Conservation (phyloP, 768 basidiomycete genomes). For the Lactarius quietus region DNA sequence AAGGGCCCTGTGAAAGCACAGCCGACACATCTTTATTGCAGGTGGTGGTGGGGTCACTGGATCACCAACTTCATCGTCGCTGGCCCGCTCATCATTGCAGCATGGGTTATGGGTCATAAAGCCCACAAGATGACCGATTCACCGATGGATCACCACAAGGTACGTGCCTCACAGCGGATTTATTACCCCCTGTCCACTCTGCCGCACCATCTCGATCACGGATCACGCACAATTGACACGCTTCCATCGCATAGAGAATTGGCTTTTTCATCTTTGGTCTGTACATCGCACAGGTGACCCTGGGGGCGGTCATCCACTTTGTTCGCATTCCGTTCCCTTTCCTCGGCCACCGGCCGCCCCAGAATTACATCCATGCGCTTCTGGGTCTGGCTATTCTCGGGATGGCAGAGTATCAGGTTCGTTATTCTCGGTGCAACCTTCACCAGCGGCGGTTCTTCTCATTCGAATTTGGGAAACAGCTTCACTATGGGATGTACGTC, state of each 20-base stretch:
- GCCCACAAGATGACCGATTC: background rate
- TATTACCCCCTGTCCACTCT: background rate
- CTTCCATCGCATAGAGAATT: slow-evolving; percentile 38
- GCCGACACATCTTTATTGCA: background rate
- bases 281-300: slow-evolving; percentile 46
- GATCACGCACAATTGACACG: background rate
- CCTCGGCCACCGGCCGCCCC: slow-evolving; percentile 36
- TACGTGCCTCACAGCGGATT: slow-evolving; percentile 8
- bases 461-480: background rate
- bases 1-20: background rate
- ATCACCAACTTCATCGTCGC: slow-evolving; percentile 33
- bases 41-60: slow-evolving; percentile 20
- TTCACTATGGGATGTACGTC: slow-evolving; percentile 15
- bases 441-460: background rate
- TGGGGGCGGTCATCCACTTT: slow-evolving; percentile 52
- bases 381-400: slow-evolving; percentile 54
- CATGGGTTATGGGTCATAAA: slow-evolving; percentile 40
- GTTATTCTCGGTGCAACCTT: slow-evolving; percentile 9
- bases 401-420: slow-evolving; percentile 46
- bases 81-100: slow-evolving; percentile 51
- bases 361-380: slow-evolving; percentile 42
- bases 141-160: slow-evolving; percentile 41
- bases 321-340: slow-evolving; percentile 43
- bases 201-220: background rate
- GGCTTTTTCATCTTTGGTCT: slow-evolving; percentile 52